phyloP scores from a whole-genome alignment of 495 filamentous ascomycete genomes.

The Penicillium subrubescens region DNA sequence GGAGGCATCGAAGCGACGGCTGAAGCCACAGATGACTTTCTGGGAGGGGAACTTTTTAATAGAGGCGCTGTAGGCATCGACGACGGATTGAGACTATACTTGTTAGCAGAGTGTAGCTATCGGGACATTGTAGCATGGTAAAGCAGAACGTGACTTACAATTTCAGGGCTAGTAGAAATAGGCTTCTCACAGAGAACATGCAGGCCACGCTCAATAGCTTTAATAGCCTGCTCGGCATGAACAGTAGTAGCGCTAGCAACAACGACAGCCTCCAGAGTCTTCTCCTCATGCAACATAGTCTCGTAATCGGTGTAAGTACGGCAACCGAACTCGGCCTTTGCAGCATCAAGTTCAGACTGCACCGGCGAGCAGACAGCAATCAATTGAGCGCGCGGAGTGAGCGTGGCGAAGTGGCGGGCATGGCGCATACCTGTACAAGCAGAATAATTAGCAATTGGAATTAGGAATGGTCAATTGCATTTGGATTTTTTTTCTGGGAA shows the following conservation, averaged over 20 bases:
- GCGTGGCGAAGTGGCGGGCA: slow-evolving; percentile 45
- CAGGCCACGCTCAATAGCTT: slow-evolving; percentile 48
- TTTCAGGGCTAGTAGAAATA: slow-evolving; percentile 41
- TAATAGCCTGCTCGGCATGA: slow-evolving; percentile 52
- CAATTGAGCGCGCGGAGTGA: slow-evolving; percentile 48
- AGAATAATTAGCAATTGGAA: neutral
- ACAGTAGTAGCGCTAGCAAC: slow-evolving; percentile 49
- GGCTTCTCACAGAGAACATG: slow-evolving; percentile 60
- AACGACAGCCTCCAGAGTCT: slow-evolving; percentile 50
- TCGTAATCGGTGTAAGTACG: slow-evolving; percentile 44
- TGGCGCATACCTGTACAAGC: slow-evolving; percentile 38
- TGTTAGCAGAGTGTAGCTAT: neutral
- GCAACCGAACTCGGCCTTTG: slow-evolving; percentile 36
- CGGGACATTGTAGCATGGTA: no score
- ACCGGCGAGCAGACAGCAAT: slow-evolving; percentile 49
- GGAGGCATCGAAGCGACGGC: slow-evolving; percentile 52
- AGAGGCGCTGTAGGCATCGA: slow-evolving; percentile 38
- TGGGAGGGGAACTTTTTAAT: slow-evolving; percentile 40
- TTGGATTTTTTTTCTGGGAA: neutral
- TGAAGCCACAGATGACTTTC: slow-evolving; percentile 59
- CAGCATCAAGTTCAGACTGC: slow-evolving; percentile 44
- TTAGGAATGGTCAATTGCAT: neutral
- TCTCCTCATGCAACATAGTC: slow-evolving; percentile 44
- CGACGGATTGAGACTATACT: slow-evolving; percentile 45
- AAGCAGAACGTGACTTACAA: slow-evolving; percentile 8